Percentiles rank a stretch among this genome's conserved stretches.
These are phyloP conservation scores for Metschnikowia bowlesiae DNA, from an alignment of 805 yeast genomes.

Conservation along the genomic window DNA sequence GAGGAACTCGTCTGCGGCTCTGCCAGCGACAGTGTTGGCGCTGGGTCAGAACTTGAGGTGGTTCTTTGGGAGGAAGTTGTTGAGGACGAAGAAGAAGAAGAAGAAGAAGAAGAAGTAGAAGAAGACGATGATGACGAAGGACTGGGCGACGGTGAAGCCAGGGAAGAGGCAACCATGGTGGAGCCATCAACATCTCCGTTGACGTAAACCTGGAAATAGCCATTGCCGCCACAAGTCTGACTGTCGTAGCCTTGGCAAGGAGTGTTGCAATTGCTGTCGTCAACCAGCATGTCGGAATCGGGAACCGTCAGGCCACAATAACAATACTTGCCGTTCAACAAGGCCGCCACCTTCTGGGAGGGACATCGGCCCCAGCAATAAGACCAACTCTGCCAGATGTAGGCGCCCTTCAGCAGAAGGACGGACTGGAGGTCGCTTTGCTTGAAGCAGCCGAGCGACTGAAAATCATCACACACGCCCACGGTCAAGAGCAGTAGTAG, in stretches of 20 bases:
- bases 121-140: slow-evolving; percentile 13
- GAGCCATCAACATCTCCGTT: slow-evolving; percentile 25
- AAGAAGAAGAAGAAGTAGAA: neutral
- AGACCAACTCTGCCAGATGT: slow-evolving; percentile 55
- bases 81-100: slow-evolving; percentile 6
- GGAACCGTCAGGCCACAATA: slow-evolving; percentile 59
- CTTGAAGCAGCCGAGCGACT: slow-evolving; percentile 14
- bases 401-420: slow-evolving; percentile 43
- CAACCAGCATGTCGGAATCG: slow-evolving; percentile 12
- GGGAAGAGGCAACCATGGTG: slow-evolving; percentile 11
- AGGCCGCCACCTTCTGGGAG: slow-evolving; percentile 27
- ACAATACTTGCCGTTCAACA: slow-evolving; percentile 51
- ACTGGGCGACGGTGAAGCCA: slow-evolving; percentile 13
- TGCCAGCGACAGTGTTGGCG: neutral
- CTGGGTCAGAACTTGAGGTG: neutral
- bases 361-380: slow-evolving; percentile 52
- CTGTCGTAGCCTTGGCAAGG: slow-evolving; percentile 59
- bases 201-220: slow-evolving; percentile 43
- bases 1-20: neutral
- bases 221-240: slow-evolving; percentile 54
- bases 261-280: slow-evolving; percentile 17
- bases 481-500: slow-evolving; percentile 10
- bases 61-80: slow-evolving; percentile 7
- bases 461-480: slow-evolving; percentile 8
- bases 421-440: slow-evolving; percentile 14